Percentiles rank a stretch among this genome's conserved stretches.
phyloP scores from a whole-genome alignment of 495 filamentous ascomycete species.

The Chaetomium cochliodes region DNA sequence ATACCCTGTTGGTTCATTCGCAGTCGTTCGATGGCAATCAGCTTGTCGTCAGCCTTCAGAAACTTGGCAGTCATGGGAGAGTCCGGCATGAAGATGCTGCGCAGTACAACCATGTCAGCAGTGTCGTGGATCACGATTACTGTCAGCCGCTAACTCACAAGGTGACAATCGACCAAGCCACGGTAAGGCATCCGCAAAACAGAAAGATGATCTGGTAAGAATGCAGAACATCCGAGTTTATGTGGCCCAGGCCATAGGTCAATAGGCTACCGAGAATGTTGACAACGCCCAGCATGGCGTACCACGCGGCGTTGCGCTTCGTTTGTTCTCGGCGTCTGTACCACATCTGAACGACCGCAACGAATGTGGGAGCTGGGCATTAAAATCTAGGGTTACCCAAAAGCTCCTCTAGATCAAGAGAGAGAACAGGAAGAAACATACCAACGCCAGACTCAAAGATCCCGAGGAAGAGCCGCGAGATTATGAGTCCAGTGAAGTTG shows the following conservation, averaged over 20 bases:
- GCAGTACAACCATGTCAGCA: neutral
- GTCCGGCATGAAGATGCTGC: slow-evolving; percentile 8
- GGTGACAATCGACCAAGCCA: slow-evolving; percentile 8
- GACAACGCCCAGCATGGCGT: slow-evolving; percentile 7
- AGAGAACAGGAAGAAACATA: neutral
- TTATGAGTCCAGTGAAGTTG: neutral
- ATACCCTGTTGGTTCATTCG: slow-evolving; percentile 13
- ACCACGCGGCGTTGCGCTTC: slow-evolving; percentile 6
- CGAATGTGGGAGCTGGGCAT: slow-evolving; percentile 2
- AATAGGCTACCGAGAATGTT: slow-evolving; percentile 6
- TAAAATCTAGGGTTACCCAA: neutral
- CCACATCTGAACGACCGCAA: slow-evolving; percentile 7
- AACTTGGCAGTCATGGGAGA: slow-evolving; percentile 7
- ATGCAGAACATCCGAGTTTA: neutral
- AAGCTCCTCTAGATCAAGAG: neutral
- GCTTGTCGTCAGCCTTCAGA: slow-evolving; percentile 8
- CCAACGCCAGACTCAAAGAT: slow-evolving; percentile 5
- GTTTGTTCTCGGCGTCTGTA: slow-evolving; percentile 10
- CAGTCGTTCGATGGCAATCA: slow-evolving; percentile 10
- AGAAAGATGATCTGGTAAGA: slow-evolving; percentile 6
- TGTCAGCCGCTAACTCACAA: neutral
- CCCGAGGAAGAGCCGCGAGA: slow-evolving; percentile 12
- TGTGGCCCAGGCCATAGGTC: neutral
- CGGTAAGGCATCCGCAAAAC: neutral
- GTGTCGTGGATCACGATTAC: neutral